phyloP scores from a whole-genome alignment of 2,329 filamentous ascomycete species.

The Claviceps quebecensis region DNA sequence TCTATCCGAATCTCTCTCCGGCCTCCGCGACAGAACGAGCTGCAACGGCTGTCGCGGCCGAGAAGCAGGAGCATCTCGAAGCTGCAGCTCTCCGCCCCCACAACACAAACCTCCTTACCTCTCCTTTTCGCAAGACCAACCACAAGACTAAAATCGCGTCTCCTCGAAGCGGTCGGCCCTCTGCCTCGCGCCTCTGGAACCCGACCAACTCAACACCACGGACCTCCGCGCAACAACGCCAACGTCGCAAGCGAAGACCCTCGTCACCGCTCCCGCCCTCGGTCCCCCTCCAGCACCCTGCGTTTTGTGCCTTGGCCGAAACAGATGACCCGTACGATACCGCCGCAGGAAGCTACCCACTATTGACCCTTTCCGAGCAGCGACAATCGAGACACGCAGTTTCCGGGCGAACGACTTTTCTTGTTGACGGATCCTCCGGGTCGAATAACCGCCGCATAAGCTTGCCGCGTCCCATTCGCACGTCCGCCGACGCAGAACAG shows the following conservation, averaged over 20 bases:
- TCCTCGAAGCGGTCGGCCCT: conserved; percentile 25
- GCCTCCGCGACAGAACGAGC: conserved; percentile 1
- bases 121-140: conserved; percentile 28
- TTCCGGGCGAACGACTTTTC: conserved; percentile 33
- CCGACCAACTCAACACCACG: conserved; percentile 46
- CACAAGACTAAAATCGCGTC: conserved; percentile 16
- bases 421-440: conserved; percentile 31
- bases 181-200: conserved; percentile 43
- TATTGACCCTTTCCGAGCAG: conserved; percentile 37
- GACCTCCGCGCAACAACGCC: conserved; percentile 11
- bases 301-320: conserved; percentile 23
- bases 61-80: conserved; percentile 1
- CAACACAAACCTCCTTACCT: conserved; percentile 3
- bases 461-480: conserved; percentile 38
- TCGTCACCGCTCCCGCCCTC: conserved; percentile 40
- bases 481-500: conserved; percentile 38
- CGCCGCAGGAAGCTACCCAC: conserved; percentile 33
- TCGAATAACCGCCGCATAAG: conserved; percentile 35
- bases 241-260: conserved; percentile 27
- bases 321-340: conserved; percentile 23
- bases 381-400: conserved; percentile 29
- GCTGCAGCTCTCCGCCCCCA: background rate
- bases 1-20: conserved; percentile 11
- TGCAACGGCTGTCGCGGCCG: background rate
- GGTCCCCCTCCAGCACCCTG: conserved; percentile 33